Evolutionary conservation across 2,329 filamentous ascomycete genomes (phyloP).

Genomic region (Sarocladiaceae sp.): DNA sequence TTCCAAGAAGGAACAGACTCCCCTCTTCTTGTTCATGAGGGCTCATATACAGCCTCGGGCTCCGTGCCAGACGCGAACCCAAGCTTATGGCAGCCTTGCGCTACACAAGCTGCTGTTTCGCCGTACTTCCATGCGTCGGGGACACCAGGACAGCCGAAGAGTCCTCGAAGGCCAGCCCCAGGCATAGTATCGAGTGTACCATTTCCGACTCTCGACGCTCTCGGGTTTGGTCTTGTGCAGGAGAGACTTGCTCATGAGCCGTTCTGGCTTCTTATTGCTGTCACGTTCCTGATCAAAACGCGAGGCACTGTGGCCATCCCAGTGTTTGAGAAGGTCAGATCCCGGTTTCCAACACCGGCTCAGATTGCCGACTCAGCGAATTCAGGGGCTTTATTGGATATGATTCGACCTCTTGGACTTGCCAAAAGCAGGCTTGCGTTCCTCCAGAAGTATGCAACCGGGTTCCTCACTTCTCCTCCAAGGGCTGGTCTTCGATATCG

Average conservation of each 20-base stretch:
- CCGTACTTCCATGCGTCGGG: not conserved
- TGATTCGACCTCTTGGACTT: constrained; percentile 67
- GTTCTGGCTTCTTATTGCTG: constrained; percentile 74
- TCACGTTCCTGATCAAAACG: constrained; percentile 81
- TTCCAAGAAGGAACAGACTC: too few relatives aligned
- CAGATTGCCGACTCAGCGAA: constrained; percentile 50
- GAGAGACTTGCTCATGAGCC: constrained; percentile 69
- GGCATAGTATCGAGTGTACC: constrained; percentile 49
- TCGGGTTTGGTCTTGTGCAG: constrained; percentile 73
- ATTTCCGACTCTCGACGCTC: constrained; percentile 60
- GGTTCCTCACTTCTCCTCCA: constrained; percentile 62
- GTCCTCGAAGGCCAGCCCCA: constrained; percentile 24
- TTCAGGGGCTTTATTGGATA: constrained; percentile 44
- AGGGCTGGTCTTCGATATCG: constrained; percentile 45
- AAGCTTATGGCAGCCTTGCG: not conserved
- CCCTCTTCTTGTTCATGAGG: too few relatives aligned
- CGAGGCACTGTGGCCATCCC: constrained; percentile 69
- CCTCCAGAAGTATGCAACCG: constrained; percentile 63
- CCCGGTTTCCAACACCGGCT: constrained; percentile 59
- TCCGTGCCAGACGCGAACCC: not conserved
- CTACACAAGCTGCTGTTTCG: not conserved
- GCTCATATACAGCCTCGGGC: too few relatives aligned
- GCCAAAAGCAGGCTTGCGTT: constrained; percentile 59
- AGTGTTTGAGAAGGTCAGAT: constrained; percentile 62
- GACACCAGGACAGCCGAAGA: not conserved